Percentiles rank a stretch among this genome's conserved stretches.
phyloP scores from a whole-genome alignment of 805 yeast species.

The Candida mattraensis region DNA sequence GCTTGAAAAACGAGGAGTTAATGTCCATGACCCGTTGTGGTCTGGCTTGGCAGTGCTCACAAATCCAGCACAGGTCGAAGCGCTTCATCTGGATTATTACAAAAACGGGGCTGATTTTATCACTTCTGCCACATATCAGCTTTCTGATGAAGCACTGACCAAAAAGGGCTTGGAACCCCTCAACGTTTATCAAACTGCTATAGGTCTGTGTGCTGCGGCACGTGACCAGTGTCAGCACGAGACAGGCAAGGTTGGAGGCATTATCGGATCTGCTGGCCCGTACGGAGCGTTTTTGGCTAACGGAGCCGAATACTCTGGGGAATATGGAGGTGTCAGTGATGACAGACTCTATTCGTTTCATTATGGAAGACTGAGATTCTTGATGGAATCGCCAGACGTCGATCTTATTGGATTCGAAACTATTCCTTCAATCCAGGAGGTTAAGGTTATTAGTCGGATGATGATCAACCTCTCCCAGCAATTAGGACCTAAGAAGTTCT shows the following conservation, averaged over 20 bases:
- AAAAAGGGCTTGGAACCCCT: slow-evolving; percentile 25
- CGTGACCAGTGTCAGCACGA: slow-evolving; percentile 14
- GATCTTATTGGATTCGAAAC: slow-evolving; percentile 72
- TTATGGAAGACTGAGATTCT: slow-evolving; percentile 40
- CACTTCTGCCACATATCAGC: slow-evolving; percentile 62
- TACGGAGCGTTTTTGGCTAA: slow-evolving; percentile 69
- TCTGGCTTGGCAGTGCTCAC: slow-evolving; percentile 52
- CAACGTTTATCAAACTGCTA: slow-evolving; percentile 22
- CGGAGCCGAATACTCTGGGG: slow-evolving; percentile 75
- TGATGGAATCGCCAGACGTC: slow-evolving; percentile 40
- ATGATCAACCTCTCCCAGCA: slow-evolving; percentile 30
- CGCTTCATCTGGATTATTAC: slow-evolving; percentile 52
- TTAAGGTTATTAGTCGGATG: slow-evolving; percentile 47
- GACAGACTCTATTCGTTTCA: slow-evolving; percentile 52
- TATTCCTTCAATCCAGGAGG: slow-evolving; percentile 60
- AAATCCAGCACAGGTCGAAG: slow-evolving; percentile 42
- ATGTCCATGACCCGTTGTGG: slow-evolving; percentile 55
- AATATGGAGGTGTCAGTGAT: slow-evolving; percentile 45
- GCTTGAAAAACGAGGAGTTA: slow-evolving; percentile 48
- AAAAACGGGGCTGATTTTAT: slow-evolving; percentile 54
- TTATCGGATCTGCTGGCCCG: slow-evolving; percentile 74
- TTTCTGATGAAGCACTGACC: slow-evolving; percentile 43
- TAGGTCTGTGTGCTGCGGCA: slow-evolving; percentile 27
- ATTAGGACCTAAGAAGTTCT: slow-evolving; percentile 19
- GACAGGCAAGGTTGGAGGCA: slow-evolving; percentile 20